phyloP scores from a whole-genome alignment of 345 rosid genomes.

The Schrenkiella parvula region DNA sequence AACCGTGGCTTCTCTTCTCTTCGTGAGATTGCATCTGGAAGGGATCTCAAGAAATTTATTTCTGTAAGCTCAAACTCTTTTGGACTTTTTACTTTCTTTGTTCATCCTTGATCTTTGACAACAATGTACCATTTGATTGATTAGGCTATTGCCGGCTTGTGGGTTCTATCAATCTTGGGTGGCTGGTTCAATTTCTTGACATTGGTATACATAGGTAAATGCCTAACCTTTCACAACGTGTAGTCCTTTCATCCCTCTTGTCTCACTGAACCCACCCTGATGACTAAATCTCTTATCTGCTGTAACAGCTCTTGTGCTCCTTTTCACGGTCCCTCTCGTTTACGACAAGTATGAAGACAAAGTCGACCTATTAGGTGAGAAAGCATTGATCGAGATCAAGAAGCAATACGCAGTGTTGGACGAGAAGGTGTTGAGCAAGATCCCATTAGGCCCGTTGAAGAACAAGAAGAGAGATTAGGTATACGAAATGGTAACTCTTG shows the following conservation, averaged over 20 bases:
- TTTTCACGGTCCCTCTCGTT: conserved; percentile 61
- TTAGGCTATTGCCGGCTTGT: conserved; percentile 72
- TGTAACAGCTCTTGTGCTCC: conserved; percentile 57
- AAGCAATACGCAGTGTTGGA: conserved; percentile 76
- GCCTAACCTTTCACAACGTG: background rate
- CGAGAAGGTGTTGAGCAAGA: conserved; percentile 69
- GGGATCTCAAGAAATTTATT: conserved; percentile 91
- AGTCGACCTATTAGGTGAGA: conserved; percentile 74
- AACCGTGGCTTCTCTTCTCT: conserved; percentile 55
- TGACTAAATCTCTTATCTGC: background rate
- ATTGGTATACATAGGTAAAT: conserved; percentile 66
- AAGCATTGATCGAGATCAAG: conserved; percentile 67
- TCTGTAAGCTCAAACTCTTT: conserved; percentile 42
- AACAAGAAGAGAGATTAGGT: conserved; percentile 68
- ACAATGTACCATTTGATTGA: background rate
- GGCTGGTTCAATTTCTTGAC: conserved; percentile 72
- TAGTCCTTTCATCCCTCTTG: background rate
- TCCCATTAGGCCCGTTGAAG: conserved; percentile 63
- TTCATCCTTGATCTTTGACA: background rate
- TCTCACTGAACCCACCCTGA: background rate
- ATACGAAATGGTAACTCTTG: background rate
- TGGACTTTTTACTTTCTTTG: background rate
- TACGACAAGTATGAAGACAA: conserved; percentile 90
- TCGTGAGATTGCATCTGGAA: conserved; percentile 89
- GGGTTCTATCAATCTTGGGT: conserved; percentile 69